Conservation (phyloP, 441 rosid species). For the Populus hybrid region DNA sequence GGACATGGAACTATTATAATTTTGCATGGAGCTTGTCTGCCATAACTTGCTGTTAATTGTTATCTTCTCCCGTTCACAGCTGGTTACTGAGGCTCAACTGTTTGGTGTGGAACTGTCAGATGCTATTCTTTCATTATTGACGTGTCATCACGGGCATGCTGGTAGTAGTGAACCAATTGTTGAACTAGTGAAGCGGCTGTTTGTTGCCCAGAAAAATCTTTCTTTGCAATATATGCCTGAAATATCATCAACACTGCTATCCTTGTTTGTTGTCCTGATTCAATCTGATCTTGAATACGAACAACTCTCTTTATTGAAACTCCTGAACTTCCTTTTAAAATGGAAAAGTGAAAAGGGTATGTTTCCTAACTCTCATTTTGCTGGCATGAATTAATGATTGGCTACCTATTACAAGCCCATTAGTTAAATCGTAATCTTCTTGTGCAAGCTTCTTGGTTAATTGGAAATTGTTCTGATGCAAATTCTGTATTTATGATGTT, state of each 20-base stretch:
- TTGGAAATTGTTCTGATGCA: background rate
- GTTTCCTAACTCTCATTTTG: constrained; percentile 21
- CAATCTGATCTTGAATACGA: constrained; percentile 82
- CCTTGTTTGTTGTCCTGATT: constrained; percentile 52
- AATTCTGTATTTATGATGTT: background rate
- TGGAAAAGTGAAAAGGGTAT: constrained; percentile 80
- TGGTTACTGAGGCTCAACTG: constrained; percentile 50
- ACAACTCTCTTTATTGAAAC: constrained; percentile 63
- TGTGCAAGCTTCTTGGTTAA: background rate
- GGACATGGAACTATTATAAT: background rate
- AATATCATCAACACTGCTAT: constrained; percentile 50
- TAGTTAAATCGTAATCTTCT: background rate
- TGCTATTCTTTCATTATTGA: constrained; percentile 44
- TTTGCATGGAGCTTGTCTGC: background rate
- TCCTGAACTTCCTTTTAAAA: constrained; percentile 57
- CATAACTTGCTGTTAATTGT: constrained; percentile 8
- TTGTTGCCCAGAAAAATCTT: constrained; percentile 66
- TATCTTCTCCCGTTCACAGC: constrained; percentile 35
- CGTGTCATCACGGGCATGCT: constrained; percentile 39
- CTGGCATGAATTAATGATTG: background rate
- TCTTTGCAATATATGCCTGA: constrained; percentile 50
- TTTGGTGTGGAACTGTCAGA: constrained; percentile 65
- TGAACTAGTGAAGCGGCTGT: constrained; percentile 55
- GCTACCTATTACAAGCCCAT: background rate
- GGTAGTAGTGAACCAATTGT: constrained; percentile 44